Conservation (phyloP, 164 flowering plant species). For the Santalum album region DNA sequence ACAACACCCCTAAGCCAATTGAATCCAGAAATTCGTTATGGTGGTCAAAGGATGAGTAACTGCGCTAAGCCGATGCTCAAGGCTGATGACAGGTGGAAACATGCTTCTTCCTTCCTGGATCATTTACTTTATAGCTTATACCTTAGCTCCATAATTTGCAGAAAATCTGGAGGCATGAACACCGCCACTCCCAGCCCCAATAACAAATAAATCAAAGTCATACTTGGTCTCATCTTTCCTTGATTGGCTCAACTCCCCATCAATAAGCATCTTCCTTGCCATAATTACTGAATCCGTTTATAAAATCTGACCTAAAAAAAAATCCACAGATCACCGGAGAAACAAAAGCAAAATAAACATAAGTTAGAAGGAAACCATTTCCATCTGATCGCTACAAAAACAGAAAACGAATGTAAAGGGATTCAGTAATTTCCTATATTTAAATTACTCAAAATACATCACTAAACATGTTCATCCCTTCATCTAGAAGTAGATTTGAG, state of each 20-base stretch:
- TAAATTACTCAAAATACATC: too few species aligned
- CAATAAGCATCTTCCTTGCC: conserved; percentile 84
- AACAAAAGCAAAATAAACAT: too few species aligned
- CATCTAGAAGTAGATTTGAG: too few species aligned
- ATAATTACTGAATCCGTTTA: conserved; percentile 12
- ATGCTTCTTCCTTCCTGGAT: background rate
- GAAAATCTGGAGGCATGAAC: conserved; percentile 89
- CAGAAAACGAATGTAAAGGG: too few species aligned
- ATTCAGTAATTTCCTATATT: too few species aligned
- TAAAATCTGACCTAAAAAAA: conserved; percentile 4
- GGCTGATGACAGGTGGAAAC: background rate
- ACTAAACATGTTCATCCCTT: too few species aligned
- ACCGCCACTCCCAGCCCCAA: conserved; percentile 97
- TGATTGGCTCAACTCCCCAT: conserved; percentile 37
- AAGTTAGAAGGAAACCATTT: too few species aligned
- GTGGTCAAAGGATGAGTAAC: background rate
- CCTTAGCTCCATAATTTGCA: conserved; percentile 85
- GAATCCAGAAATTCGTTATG: background rate
- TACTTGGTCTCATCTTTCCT: conserved; percentile 32
- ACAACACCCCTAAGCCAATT: background rate
- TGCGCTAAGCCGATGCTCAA: background rate
- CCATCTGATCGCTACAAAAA: too few species aligned
- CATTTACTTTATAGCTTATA: conserved; percentile 5
- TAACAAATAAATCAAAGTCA: conserved; percentile 88
- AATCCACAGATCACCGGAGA: too few species aligned